These are phyloP conservation scores for Thelonectria olida DNA, from an alignment of 2,329 filamentous ascomycete genomes.

Conservation along the genomic window DNA sequence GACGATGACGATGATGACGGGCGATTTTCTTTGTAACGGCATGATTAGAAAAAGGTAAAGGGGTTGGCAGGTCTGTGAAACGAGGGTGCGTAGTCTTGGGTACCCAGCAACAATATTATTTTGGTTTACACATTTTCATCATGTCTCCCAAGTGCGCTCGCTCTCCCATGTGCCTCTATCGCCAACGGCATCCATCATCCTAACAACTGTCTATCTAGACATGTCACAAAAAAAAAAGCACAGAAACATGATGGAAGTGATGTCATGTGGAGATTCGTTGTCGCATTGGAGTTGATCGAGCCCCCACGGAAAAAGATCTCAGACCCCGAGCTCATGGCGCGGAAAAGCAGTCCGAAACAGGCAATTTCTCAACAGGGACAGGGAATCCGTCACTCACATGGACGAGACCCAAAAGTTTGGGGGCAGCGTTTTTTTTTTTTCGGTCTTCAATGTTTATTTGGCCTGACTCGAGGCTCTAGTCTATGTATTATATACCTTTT, in stretches of 20 bases:
- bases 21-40: not conserved
- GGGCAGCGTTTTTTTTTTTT: not conserved
- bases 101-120: conserved; percentile 5
- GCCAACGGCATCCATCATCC: not conserved
- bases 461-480: conserved; percentile 3
- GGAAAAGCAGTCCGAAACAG: conserved; percentile 18
- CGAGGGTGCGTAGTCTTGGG: conserved; percentile 14
- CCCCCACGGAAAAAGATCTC: conserved; percentile 4
- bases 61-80: conserved; percentile 22
- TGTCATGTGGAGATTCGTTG: conserved; percentile 1
- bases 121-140: not conserved
- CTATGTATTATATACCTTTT: conserved; percentile 12
- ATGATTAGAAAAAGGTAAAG: conserved; percentile 21
- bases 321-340: not conserved
- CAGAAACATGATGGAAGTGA: not conserved
- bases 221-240: too few species aligned
- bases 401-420: not conserved
- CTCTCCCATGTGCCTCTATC: too few species aligned
- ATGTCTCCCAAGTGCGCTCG: not conserved
- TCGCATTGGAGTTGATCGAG: not conserved
- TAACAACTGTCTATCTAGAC: too few species aligned
- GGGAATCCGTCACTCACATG: not conserved
- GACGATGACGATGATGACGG: not conserved
- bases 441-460: conserved; percentile 8
- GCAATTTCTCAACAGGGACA: not conserved